Evolutionary conservation across 352 stramenopile genomes (phyloP).

Genomic region (Pythium phragmiticola): DNA sequence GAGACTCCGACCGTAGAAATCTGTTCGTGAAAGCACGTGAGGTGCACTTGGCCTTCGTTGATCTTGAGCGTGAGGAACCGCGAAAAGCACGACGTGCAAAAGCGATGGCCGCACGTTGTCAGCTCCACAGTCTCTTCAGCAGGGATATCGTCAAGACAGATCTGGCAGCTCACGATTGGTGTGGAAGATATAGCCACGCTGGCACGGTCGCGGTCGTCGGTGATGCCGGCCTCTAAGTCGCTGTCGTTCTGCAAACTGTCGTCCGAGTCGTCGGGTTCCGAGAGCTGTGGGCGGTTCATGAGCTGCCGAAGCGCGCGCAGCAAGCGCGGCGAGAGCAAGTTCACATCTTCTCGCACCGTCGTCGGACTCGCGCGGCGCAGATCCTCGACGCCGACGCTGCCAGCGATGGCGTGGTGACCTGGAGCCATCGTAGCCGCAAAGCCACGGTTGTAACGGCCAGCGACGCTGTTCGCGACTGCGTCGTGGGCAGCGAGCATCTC

Average conservation of each 20-base stretch:
- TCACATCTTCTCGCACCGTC: background rate
- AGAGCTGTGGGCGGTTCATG: slow-evolving; percentile 9
- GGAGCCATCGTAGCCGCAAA: background rate
- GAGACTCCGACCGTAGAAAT: slow-evolving; percentile 5
- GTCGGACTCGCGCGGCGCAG: slow-evolving; percentile 9
- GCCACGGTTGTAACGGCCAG: background rate
- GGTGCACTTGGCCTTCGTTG: slow-evolving; percentile 63
- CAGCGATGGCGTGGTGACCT: background rate
- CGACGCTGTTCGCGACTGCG: background rate
- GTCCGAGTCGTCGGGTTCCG: slow-evolving; percentile 3
- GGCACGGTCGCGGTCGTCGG: background rate
- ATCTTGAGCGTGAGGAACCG: slow-evolving; percentile 77
- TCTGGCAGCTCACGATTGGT: slow-evolving; percentile 12
- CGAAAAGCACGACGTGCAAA: slow-evolving; percentile 57
- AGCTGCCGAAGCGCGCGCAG: slow-evolving; percentile 15
- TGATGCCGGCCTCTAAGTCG: slow-evolving; percentile 7
- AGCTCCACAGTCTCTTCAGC: slow-evolving; percentile 1
- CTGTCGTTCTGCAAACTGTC: slow-evolving; percentile 10
- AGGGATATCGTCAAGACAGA: slow-evolving; percentile 20
- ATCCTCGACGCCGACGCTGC: slow-evolving; percentile 4
- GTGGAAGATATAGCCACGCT: background rate
- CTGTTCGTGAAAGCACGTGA: slow-evolving; percentile 55
- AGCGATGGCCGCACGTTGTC: slow-evolving; percentile 47
- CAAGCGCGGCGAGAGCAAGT: slow-evolving; percentile 9
- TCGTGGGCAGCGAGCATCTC: slow-evolving; percentile 3